Conservation (phyloP, 1,284 basidiomycete genomes). For the Ustilago vetiveriae region DNA sequence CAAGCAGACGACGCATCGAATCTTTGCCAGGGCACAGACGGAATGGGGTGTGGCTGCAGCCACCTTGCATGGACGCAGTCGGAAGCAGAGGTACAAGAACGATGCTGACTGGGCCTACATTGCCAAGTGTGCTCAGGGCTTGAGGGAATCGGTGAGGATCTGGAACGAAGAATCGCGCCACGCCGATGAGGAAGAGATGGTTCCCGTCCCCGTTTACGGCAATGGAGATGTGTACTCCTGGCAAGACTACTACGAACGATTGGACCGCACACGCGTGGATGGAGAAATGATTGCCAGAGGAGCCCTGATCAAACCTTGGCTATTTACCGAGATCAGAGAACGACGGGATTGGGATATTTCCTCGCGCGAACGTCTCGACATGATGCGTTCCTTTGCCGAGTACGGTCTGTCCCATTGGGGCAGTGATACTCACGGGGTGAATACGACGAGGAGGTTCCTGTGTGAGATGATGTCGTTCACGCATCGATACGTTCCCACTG, state of each 20-base stretch:
- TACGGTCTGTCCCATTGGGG: constrained; percentile 65
- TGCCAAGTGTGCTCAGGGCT: constrained; percentile 81
- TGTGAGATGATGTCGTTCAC: constrained; percentile 95
- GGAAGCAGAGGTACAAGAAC: constrained; percentile 66
- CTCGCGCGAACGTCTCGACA: constrained; percentile 85
- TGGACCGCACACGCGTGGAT: constrained; percentile 83
- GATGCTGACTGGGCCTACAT: constrained; percentile 69
- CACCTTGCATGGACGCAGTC: constrained; percentile 82
- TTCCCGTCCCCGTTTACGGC: constrained; percentile 89
- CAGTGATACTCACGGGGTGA: constrained; percentile 75
- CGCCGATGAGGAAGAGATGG: constrained; percentile 69
- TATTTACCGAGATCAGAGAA: constrained; percentile 93
- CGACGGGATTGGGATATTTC: constrained; percentile 85
- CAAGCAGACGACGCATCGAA: constrained; percentile 77
- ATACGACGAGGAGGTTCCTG: constrained; percentile 90
- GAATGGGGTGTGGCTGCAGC: constrained; percentile 84
- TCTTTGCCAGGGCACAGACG: constrained; percentile 81
- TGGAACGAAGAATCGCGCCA: constrained; percentile 56
- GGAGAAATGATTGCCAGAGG: constrained; percentile 95
- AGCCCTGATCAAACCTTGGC: constrained; percentile 83
- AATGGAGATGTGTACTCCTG: constrained; percentile 94
- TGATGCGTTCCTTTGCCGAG: constrained; percentile 73
- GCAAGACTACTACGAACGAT: constrained; percentile 81
- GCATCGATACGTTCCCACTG: constrained; percentile 92
- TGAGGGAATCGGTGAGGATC: constrained; percentile 73